Evolutionary conservation across 1,284 basidiomycete genomes (phyloP), one percentile per base, ranked within the genome.

Genomic region (Coniferiporia sulphurascens): DNA sequence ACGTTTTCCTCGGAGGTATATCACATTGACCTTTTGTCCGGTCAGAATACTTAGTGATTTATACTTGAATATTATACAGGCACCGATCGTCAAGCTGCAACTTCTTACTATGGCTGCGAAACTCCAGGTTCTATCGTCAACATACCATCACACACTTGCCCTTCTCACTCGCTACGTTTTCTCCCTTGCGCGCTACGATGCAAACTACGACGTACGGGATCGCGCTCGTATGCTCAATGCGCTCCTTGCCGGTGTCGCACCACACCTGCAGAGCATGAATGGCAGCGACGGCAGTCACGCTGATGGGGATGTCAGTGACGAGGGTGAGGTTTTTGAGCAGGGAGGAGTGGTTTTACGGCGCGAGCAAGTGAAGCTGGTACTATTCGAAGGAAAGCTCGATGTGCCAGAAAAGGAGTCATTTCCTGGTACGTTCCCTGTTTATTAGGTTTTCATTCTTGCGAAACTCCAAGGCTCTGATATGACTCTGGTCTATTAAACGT

Each of bases 121-220:
- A 72, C 76, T 95, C 1, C 75, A 91, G 52, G 81, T 91, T 15
- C 74, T 93, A 12, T 81, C 78, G n/a, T 85, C 89, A 1, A 71
- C 74, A 1, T 76, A 85, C 52, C 72, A 73, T 34, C 68, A 67
- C 49, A 78, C 73, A 0, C 64, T 91, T 8, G 68, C 71, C 63
- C 70, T 84, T 36, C 71, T 97, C 54, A 78, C 79, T 56, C 80
- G 79, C 58, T 91, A 97, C 68, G 82, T 93, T 13, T 84, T 95
- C 64, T 80, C 82, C 0, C 81, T 97, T n/a, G 93, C 92, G 1
- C 82, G 89, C 58, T 98, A 95, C 71, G 95, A 98, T 70, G 66
- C 74, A 12, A 84, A 89, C 67, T 95, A 92, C 71, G 93, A 95
- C 66, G 87, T 97, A 35, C 82, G 95, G 38, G 95, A 97, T 71